Base-by-base conservation (phyloP, 352 stramenopile species). In the Globisporangium viniferum region DNA sequence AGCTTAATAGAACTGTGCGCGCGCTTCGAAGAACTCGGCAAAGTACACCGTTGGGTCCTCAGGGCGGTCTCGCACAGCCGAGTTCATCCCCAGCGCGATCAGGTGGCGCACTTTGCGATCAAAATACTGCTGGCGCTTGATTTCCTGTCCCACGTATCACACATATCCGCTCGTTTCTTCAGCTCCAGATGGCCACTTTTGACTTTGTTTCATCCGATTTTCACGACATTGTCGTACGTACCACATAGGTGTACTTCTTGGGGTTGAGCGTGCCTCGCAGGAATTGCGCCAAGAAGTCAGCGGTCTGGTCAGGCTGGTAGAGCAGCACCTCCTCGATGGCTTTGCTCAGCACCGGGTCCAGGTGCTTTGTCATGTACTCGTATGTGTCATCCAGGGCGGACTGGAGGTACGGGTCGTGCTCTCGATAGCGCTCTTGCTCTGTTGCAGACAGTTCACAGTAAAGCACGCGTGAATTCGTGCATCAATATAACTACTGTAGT, bases 101-200 rank as follows among this genome's bases (percentile, higher is more conserved):
- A 92, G 70, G 39, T 89, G 80, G 27, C 83, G 82, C n/a, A 94
- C 78, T 66, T 92, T 91, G 56, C 84, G 81, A 44, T 94, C 86
- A 53, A 88, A 92, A 66, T 91, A 92, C 36, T 80, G 69, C 73
- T 91, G 82, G 10, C 82, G 78, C 57, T 86, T 79, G 20, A 91
- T 64, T 66, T 91, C 78, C 86, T 94, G 62, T 41, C 53, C 39
- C 18, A 35, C 15, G 20, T 59, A 27, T 59, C 8, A 51, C 59
- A 29, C 9, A 41, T 3, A 22, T 56, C 20, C 15, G 41, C 41
- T 48, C 41, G 24, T 31, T 12, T 41, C 7, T 18, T n/a, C 4
- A n/a, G 10, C 27, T n/a, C 14, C 1, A 35, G 18, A 31, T 56
- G 49, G 5, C 5, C 22, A 29, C n/a, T 29, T 29, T 18, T 24